Evolutionary conservation across 2,329 filamentous ascomycete species (phyloP).

Genomic region (Cryphonectria nitschkei): DNA sequence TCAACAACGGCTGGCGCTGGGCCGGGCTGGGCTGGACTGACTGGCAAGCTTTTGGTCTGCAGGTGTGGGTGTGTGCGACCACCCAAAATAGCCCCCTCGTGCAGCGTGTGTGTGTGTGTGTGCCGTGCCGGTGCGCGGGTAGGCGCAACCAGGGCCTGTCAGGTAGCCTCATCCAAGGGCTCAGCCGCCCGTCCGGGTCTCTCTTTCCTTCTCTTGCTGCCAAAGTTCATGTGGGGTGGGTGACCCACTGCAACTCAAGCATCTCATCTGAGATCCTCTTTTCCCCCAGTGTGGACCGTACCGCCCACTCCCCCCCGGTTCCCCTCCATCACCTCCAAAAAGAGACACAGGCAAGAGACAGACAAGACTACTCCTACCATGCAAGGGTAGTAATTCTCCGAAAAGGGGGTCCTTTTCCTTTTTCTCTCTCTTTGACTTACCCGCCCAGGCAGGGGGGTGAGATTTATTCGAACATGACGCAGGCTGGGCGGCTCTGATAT

Average conservation of each 20-base stretch:
- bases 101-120: background rate
- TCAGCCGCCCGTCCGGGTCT: slow-evolving; percentile 1
- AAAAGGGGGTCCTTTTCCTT: background rate
- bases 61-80: background rate
- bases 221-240: background rate
- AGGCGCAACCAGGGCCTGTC: background rate
- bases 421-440: background rate
- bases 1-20: background rate
- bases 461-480: background rate
- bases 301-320: background rate
- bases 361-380: background rate
- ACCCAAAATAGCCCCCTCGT: background rate
- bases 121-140: background rate
- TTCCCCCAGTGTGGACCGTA: background rate
- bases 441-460: slow-evolving; percentile 3
- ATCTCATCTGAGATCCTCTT: background rate
- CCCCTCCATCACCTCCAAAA: background rate
- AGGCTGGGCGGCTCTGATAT: slow-evolving; percentile 15
- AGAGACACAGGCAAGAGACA: too few relatives aligned
- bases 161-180: background rate
- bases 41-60: background rate
- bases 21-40: background rate
- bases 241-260: background rate
- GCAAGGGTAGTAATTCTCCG: background rate
- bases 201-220: background rate